Evolutionary conservation across 2,329 filamentous ascomycete species (phyloP).

Genomic region (Clonostachys rosea): DNA sequence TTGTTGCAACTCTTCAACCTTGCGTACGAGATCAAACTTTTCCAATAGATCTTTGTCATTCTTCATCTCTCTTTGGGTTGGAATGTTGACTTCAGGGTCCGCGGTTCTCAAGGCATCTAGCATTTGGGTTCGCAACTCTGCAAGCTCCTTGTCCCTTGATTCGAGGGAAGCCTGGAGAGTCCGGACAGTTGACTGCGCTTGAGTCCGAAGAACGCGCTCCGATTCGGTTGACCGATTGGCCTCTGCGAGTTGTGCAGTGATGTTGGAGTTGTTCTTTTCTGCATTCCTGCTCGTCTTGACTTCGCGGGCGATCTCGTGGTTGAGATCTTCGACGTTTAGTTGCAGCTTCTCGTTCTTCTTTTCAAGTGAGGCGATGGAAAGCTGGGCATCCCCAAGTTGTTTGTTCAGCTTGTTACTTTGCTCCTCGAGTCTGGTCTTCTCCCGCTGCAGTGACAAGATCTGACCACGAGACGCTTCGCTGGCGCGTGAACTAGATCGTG

Average conservation of each 20-base stretch:
- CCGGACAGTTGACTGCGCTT: slow-evolving; percentile 81
- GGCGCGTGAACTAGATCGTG: slow-evolving; percentile 79
- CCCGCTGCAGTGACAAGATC: slow-evolving; percentile 70
- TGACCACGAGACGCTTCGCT: slow-evolving; percentile 79
- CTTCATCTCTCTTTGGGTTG: slow-evolving; percentile 52
- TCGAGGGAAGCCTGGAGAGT: slow-evolving; percentile 78
- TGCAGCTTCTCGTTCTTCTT: slow-evolving; percentile 94
- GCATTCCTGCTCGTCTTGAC: slow-evolving; percentile 86
- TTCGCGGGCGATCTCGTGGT: slow-evolving; percentile 85
- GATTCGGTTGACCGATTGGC: slow-evolving; percentile 86
- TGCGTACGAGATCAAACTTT: slow-evolving; percentile 80
- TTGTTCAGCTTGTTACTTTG: slow-evolving; percentile 75
- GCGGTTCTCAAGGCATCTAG: slow-evolving; percentile 82
- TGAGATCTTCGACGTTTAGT: slow-evolving; percentile 83
- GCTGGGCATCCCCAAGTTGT: slow-evolving; percentile 80
- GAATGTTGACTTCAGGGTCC: slow-evolving; percentile 66
- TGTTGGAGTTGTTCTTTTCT: slow-evolving; percentile 79
- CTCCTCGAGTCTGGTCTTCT: slow-evolving; percentile 80
- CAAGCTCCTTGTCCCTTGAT: slow-evolving; percentile 73
- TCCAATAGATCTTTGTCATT: slow-evolving; percentile 65
- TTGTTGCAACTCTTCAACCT: slow-evolving; percentile 84
- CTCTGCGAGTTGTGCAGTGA: slow-evolving; percentile 80
- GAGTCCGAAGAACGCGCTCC: slow-evolving; percentile 77
- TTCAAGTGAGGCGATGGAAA: slow-evolving; percentile 78
- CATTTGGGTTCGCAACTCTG: slow-evolving; percentile 75